A percentile compares a stretch with the other conserved stretches of the same genome.
Evolutionary conservation across 1,139 yeast genomes (phyloP).

Genomic region (Blastobotrys apis): DNA sequence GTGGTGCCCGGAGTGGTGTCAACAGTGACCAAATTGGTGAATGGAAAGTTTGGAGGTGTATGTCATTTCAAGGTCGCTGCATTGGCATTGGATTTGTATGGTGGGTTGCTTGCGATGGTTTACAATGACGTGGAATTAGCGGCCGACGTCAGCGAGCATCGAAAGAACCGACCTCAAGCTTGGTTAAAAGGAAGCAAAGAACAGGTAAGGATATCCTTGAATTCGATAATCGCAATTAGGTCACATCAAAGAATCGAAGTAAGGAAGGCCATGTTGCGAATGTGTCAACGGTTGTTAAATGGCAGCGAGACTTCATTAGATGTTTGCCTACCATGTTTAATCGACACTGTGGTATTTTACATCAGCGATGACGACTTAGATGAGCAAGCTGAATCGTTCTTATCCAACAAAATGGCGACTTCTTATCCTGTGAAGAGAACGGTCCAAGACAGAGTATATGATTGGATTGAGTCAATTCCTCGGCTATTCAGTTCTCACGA

Average conservation of each 20-base stretch:
- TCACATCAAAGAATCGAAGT: slow-evolving; percentile 35
- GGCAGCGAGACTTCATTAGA: slow-evolving; percentile 36
- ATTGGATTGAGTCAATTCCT: slow-evolving; percentile 33
- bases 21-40: slow-evolving; percentile 42
- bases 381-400: background rate
- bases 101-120: slow-evolving; percentile 35
- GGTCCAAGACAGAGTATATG: slow-evolving; percentile 19
- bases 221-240: slow-evolving; percentile 24
- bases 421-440: background rate
- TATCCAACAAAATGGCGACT: background rate
- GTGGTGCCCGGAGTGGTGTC: slow-evolving; percentile 59
- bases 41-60: slow-evolving; percentile 36
- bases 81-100: slow-evolving; percentile 35
- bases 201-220: slow-evolving; percentile 46
- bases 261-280: slow-evolving; percentile 29
- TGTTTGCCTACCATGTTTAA: slow-evolving; percentile 34
- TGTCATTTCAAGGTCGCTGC: slow-evolving; percentile 42
- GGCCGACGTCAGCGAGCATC: slow-evolving; percentile 11
- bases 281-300: slow-evolving; percentile 33
- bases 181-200: slow-evolving; percentile 66
- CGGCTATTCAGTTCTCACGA: slow-evolving; percentile 29
- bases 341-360: slow-evolving; percentile 30
- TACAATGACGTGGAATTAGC: slow-evolving; percentile 30
- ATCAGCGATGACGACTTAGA: background rate
- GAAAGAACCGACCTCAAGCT: slow-evolving; percentile 43